A percentile compares a stretch with the other conserved stretches of the same genome.
These are phyloP conservation scores for Cardiospermum halicacabum DNA, from an alignment of 345 rosid species.

Conservation along the genomic window DNA sequence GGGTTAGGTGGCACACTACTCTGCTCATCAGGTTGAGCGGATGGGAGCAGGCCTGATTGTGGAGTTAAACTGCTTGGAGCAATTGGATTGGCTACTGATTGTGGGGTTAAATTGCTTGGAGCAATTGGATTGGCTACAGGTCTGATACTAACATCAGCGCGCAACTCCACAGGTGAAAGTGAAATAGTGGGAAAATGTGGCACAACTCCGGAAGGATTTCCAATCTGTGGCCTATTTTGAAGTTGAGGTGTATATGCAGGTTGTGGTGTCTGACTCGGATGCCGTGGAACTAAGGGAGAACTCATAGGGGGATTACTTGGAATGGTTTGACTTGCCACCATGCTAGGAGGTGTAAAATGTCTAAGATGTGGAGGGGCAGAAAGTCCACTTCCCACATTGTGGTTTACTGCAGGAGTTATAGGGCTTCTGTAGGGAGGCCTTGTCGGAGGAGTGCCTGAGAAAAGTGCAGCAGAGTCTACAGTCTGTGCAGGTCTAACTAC, in stretches of 20 bases:
- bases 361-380: slow-evolving; percentile 55
- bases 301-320: slow-evolving; percentile 9
- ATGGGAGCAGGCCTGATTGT: slow-evolving; percentile 6
- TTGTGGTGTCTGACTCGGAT: slow-evolving; percentile 12
- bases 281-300: slow-evolving; percentile 12
- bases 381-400: slow-evolving; percentile 30
- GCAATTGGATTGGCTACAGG: slow-evolving; percentile 9
- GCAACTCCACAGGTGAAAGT: slow-evolving; percentile 18
- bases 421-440: slow-evolving; percentile 34
- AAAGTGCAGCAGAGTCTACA: slow-evolving; percentile 11
- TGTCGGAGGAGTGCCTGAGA: slow-evolving; percentile 14
- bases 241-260: slow-evolving; percentile 15
- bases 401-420: slow-evolving; percentile 23
- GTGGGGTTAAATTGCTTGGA: slow-evolving; percentile 4
- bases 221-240: not conserved
- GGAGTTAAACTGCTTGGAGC: slow-evolving; percentile 7
- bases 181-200: slow-evolving; percentile 14
- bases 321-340: slow-evolving; percentile 15
- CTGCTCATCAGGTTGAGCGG: slow-evolving; percentile 6
- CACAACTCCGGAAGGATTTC: slow-evolving; percentile 10
- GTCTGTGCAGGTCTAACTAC: slow-evolving; percentile 19
- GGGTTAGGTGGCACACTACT: slow-evolving; percentile 3
- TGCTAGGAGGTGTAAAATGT: slow-evolving; percentile 30
- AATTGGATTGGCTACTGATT: slow-evolving; percentile 12
- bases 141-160: slow-evolving; percentile 16